Evolutionary conservation across 208 protist genomes (phyloP).

Genomic region (Crithidia fasciculata): DNA sequence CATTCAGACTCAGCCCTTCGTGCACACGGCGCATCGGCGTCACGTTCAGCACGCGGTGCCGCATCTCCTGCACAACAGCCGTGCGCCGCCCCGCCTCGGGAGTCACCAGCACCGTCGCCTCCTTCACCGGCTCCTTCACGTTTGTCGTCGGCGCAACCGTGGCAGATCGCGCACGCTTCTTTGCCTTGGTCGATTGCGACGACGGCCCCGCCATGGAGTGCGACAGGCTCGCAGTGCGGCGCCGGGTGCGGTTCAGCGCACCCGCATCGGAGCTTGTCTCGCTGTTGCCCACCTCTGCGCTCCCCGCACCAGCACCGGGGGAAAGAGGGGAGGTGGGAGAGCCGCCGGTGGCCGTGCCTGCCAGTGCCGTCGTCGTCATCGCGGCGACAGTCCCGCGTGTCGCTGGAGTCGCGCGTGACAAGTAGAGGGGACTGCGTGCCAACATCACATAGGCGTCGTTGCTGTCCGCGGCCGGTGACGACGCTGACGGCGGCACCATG

Average conservation of each 20-base stretch:
- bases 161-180: constrained; percentile 13
- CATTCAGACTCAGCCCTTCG: constrained; percentile 49
- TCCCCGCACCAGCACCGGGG: background rate
- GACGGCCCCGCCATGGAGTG: background rate
- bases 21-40: constrained; percentile 64
- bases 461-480: background rate
- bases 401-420: background rate
- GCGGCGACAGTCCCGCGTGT: background rate
- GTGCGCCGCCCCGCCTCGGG: constrained; percentile 44
- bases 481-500: background rate
- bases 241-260: constrained; percentile 5
- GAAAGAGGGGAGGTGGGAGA: background rate
- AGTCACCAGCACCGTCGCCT: constrained; percentile 44
- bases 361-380: background rate
- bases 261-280: background rate
- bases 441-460: background rate
- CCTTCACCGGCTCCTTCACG: constrained; percentile 14
- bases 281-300: background rate
- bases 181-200: background rate
- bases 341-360: background rate
- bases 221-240: constrained; percentile 1
- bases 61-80: constrained; percentile 46
- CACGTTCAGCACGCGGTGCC: constrained; percentile 42
- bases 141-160: constrained; percentile 3
- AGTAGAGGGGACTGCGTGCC: constrained; percentile 14